Evolutionary conservation across 768 basidiomycete genomes (phyloP).

Genomic region (Tulasnella sp.): DNA sequence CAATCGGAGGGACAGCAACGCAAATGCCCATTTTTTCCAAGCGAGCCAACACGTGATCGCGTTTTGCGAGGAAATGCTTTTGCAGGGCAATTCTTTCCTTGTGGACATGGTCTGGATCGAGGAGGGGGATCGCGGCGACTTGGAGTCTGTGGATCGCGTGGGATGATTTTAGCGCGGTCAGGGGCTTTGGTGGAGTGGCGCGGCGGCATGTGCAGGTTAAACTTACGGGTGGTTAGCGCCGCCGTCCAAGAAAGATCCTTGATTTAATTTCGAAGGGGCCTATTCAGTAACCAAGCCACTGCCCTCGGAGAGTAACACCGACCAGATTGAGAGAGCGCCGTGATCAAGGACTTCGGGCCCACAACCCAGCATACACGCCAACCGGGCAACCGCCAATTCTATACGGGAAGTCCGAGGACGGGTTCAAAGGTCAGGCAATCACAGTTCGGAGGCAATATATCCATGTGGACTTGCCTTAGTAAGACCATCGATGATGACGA

Average conservation of each 20-base stretch:
- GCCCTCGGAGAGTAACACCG: slow-evolving; percentile 21
- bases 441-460: not conserved
- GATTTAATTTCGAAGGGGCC: not conserved
- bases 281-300: not conserved
- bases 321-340: slow-evolving; percentile 86
- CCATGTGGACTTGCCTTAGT: slow-evolving; percentile 57
- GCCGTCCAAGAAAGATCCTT: slow-evolving; percentile 85
- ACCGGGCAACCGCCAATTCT: slow-evolving; percentile 94
- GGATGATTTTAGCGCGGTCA: not conserved
- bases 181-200: not conserved
- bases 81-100: slow-evolving; percentile 79
- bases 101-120: slow-evolving; percentile 61
- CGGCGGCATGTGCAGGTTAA: not conserved
- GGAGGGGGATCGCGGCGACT: slow-evolving; percentile 75
- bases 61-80: slow-evolving; percentile 83
- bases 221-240: slow-evolving; percentile 88
- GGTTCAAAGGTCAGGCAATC: slow-evolving; percentile 7
- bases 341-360: slow-evolving; percentile 80
- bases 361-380: slow-evolving; percentile 92
- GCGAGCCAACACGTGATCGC: slow-evolving; percentile 81
- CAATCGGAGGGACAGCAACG: slow-evolving; percentile 64
- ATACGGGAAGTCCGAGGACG: slow-evolving; percentile 28
- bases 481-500: slow-evolving; percentile 83
- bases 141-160: slow-evolving; percentile 50
- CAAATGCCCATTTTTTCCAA: slow-evolving; percentile 69